Conservation (phyloP, 352 stramenopile species). For the Globisporangium polare region DNA sequence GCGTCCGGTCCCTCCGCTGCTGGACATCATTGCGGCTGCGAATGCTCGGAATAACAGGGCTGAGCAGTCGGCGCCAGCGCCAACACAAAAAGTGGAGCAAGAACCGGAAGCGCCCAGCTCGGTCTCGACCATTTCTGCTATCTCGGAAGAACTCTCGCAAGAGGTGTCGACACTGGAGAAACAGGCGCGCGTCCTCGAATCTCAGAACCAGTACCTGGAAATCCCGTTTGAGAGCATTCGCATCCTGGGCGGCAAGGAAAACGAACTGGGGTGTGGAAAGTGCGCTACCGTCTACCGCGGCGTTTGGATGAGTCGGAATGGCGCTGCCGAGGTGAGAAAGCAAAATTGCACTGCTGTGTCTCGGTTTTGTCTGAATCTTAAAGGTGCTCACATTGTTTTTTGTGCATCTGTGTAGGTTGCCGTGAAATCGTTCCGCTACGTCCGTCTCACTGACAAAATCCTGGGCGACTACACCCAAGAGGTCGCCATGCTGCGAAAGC, state of each 20-base stretch:
- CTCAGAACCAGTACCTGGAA: conserved; percentile 84
- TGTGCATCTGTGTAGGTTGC: conserved; percentile 38
- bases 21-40: conserved; percentile 18
- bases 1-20: conserved; percentile 9
- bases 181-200: conserved; percentile 78
- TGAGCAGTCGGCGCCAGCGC: conserved; percentile 5
- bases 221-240: conserved; percentile 87
- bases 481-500: conserved; percentile 80
- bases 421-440: conserved; percentile 85
- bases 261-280: conserved; percentile 84
- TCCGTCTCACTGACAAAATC: conserved; percentile 87
- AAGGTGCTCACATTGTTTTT: background rate
- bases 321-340: conserved; percentile 55
- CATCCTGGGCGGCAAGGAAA: conserved; percentile 83
- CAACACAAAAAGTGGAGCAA: conserved; percentile 23
- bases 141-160: conserved; percentile 44
- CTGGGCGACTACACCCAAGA: conserved; percentile 82
- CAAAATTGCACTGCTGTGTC: background rate
- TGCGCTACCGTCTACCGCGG: conserved; percentile 84
- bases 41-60: conserved; percentile 13
- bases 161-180: conserved; percentile 72
- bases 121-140: conserved; percentile 25
- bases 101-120: conserved; percentile 38
- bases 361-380: conserved; percentile 1
- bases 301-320: conserved; percentile 84